Conservation (phyloP, 2,329 filamentous ascomycete genomes). For the Fusarium compactum region DNA sequence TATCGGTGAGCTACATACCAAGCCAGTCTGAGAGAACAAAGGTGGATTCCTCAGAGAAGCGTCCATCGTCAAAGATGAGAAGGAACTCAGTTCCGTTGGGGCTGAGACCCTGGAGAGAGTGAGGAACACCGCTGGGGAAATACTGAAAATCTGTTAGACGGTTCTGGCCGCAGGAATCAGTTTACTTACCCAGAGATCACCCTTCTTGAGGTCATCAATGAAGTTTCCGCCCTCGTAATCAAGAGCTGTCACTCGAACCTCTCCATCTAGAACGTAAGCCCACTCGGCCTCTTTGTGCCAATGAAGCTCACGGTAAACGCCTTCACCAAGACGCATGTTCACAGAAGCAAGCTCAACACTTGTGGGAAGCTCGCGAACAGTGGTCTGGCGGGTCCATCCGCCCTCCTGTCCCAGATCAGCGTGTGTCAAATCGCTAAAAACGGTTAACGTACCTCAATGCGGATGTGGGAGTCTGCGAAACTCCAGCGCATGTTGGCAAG, state of each 20-base stretch:
- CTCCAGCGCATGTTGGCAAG: constrained; percentile 80
- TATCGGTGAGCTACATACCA: constrained; percentile 53
- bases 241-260: constrained; percentile 77
- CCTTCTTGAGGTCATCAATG: constrained; percentile 80
- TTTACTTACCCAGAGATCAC: constrained; percentile 68
- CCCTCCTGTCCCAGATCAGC: constrained; percentile 65
- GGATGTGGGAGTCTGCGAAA: constrained; percentile 72
- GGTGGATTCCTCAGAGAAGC: constrained; percentile 72
- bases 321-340: constrained; percentile 80
- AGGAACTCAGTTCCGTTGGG: constrained; percentile 68
- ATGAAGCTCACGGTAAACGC: constrained; percentile 81
- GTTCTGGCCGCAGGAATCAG: accelerated
- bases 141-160: constrained; percentile 56
- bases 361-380: constrained; percentile 71
- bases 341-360: constrained; percentile 80
- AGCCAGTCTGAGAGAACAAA: constrained; percentile 82
- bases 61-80: constrained; percentile 62
- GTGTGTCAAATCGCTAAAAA: neutral
- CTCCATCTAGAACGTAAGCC: constrained; percentile 79
- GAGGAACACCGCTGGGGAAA: constrained; percentile 81
- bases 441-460: constrained; percentile 65
- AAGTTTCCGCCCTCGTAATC: constrained; percentile 82
- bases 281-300: constrained; percentile 87
- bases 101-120: constrained; percentile 79
- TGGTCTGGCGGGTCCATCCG: constrained; percentile 82